A percentile compares a stretch with the other conserved stretches of the same genome.
Evolutionary conservation across 768 basidiomycete species (phyloP).

Genomic region (Mrakia frigida): DNA sequence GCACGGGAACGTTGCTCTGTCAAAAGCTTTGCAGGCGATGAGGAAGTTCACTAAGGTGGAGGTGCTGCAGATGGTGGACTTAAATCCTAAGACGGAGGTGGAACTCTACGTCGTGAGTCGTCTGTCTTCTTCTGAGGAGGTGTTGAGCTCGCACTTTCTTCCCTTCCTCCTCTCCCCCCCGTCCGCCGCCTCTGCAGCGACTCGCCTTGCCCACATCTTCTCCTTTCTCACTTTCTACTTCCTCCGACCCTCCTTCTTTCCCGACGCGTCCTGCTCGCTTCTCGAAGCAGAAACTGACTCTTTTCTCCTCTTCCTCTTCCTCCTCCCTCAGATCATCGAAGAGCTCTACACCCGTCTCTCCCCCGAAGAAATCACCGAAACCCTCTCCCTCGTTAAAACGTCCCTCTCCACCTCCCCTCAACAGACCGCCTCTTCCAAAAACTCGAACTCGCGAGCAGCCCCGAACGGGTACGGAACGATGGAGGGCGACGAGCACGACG

Average conservation of each 20-base stretch:
- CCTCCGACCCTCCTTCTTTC: not conserved
- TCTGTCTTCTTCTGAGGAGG: not conserved
- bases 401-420: conserved; percentile 1
- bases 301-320: not conserved
- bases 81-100: conserved; percentile 24
- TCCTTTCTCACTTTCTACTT: not conserved
- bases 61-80: conserved; percentile 29
- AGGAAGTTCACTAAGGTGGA: conserved; percentile 30
- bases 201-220: not conserved
- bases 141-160: not conserved
- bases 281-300: not conserved
- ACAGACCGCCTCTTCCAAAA: not conserved
- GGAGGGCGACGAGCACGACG: conserved; percentile 23
- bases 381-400: conserved; percentile 15
- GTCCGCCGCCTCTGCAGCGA: not conserved
- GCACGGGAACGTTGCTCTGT: conserved; percentile 21
- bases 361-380: conserved; percentile 19
- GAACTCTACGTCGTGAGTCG: conserved; percentile 28
- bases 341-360: conserved; percentile 28
- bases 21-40: conserved; percentile 18
- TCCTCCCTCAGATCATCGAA: conserved; percentile 23
- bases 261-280: too few relatives aligned
- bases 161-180: not conserved
- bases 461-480: conserved; percentile 30
- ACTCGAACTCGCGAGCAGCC: not conserved